These are phyloP conservation scores for Microbotryum lychnidis-dioicae DNA, from an alignment of 1,284 basidiomycete genomes.

Conservation along the genomic window DNA sequence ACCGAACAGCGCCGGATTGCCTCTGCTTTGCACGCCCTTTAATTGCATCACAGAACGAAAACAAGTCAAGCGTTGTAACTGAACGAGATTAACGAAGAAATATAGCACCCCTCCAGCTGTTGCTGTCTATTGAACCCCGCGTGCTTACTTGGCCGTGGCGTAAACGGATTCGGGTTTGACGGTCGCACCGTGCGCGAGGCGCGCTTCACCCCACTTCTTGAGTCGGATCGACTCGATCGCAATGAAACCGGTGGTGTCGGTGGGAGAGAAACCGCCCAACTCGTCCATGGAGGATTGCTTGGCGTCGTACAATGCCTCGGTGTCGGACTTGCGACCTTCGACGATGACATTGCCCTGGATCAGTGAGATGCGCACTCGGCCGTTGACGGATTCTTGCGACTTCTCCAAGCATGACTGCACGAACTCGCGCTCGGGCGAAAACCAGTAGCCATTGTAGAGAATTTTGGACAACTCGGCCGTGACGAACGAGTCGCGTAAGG, in stretches of 20 bases:
- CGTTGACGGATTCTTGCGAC: slow-evolving; percentile 94
- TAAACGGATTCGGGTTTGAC: slow-evolving; percentile 32
- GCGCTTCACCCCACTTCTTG: slow-evolving; percentile 63
- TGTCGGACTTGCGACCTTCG: slow-evolving; percentile 77
- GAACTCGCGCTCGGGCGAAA: slow-evolving; percentile 90
- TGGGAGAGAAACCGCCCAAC: slow-evolving; percentile 92
- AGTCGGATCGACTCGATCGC: slow-evolving; percentile 90
- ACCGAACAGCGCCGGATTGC: no score
- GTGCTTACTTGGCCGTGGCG: slow-evolving; percentile 4
- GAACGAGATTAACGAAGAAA: background rate
- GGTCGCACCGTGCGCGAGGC: slow-evolving; percentile 16
- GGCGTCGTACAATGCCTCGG: slow-evolving; percentile 82
- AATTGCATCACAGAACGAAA: background rate
- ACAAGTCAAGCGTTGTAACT: no score
- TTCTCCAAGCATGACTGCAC: slow-evolving; percentile 78
- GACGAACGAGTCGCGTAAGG: slow-evolving; percentile 88
- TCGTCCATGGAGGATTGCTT: slow-evolving; percentile 99
- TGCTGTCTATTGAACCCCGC: background rate
- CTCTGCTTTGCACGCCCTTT: background rate
- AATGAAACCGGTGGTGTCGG: slow-evolving; percentile 84
- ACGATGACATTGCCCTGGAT: slow-evolving; percentile 96
- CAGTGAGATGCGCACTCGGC: slow-evolving; percentile 76
- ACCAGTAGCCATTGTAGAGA: slow-evolving; percentile 82
- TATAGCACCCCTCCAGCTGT: no score
- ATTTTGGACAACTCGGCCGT: slow-evolving; percentile 82